These are phyloP conservation scores for Cotoneaster glaucophyllus DNA, from an alignment of 306 rosid genomes.

Conservation along the genomic window DNA sequence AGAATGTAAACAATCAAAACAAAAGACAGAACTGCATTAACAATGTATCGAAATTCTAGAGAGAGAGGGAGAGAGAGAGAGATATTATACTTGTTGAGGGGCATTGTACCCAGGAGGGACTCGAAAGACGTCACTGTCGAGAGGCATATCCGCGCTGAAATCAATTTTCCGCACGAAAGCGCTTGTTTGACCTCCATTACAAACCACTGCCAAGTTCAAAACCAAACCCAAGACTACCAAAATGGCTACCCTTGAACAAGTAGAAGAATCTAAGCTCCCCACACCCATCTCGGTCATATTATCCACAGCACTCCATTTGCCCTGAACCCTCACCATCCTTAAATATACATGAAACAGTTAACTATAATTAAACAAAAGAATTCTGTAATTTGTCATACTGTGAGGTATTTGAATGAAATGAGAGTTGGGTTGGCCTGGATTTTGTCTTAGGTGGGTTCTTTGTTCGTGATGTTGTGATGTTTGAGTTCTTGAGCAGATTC, in stretches of 20 bases:
- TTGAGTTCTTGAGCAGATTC: no score
- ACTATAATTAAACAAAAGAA: not conserved
- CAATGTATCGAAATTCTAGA: not conserved
- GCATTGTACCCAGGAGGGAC: slow-evolving; percentile 49
- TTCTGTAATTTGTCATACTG: not conserved
- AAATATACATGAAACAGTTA: not conserved
- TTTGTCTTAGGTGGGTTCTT: no score
- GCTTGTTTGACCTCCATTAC: slow-evolving; percentile 34
- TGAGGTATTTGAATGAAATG: not conserved
- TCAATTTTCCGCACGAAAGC: slow-evolving; percentile 33
- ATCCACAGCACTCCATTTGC: not conserved
- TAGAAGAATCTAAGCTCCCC: slow-evolving; percentile 11
- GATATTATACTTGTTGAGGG: slow-evolving; percentile 47
- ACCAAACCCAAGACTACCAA: slow-evolving; percentile 23
- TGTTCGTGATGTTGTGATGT: no score
- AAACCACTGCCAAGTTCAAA: slow-evolving; percentile 16
- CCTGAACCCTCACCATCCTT: not conserved
- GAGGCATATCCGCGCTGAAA: slow-evolving; percentile 41
- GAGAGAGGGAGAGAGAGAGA: not conserved
- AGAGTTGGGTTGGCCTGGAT: no score
- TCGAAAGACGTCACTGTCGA: slow-evolving; percentile 45
- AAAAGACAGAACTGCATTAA: not conserved
- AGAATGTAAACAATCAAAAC: not conserved
- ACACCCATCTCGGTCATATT: slow-evolving; percentile 25
- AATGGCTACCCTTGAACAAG: not conserved